phyloP scores from a whole-genome alignment of 306 rosid species.

The Alnus rubra region DNA sequence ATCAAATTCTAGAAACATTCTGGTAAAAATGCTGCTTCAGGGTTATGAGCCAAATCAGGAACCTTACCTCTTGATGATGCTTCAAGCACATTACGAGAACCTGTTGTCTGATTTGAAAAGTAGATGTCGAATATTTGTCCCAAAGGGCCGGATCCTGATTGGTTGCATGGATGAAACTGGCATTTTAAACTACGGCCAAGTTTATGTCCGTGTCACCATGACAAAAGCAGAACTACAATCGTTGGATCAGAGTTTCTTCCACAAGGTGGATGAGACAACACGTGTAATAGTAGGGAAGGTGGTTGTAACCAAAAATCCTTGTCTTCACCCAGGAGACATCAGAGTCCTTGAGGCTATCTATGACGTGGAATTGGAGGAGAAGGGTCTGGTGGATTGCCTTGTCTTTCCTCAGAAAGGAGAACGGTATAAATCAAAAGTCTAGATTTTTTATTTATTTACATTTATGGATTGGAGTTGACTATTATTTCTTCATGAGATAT shows the following conservation, averaged over 20 bases:
- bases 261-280: slow-evolving; percentile 61
- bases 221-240: slow-evolving; percentile 51
- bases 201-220: slow-evolving; percentile 64
- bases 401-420: slow-evolving; percentile 85
- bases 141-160: slow-evolving; percentile 75
- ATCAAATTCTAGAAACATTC: slow-evolving; percentile 56
- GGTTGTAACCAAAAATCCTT: slow-evolving; percentile 85
- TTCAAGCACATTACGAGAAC: slow-evolving; percentile 64
- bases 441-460: slow-evolving; percentile 21
- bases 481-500: slow-evolving; percentile 10
- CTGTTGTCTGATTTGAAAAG: slow-evolving; percentile 75
- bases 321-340: slow-evolving; percentile 95
- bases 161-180: slow-evolving; percentile 97
- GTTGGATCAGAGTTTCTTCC: slow-evolving; percentile 55
- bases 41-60: slow-evolving; percentile 80
- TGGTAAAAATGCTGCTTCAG: slow-evolving; percentile 73
- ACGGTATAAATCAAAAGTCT: slow-evolving; percentile 47
- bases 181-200: slow-evolving; percentile 76
- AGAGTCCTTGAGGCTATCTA: slow-evolving; percentile 89
- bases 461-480: background rate
- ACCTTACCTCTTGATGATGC: slow-evolving; percentile 92
- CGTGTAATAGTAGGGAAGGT: slow-evolving; percentile 68
- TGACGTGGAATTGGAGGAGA: slow-evolving; percentile 60
- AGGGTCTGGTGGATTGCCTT: slow-evolving; percentile 75
- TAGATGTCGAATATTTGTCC: slow-evolving; percentile 73